phyloP scores from a whole-genome alignment of 768 basidiomycete genomes.

The Sarcodon aspratus region DNA sequence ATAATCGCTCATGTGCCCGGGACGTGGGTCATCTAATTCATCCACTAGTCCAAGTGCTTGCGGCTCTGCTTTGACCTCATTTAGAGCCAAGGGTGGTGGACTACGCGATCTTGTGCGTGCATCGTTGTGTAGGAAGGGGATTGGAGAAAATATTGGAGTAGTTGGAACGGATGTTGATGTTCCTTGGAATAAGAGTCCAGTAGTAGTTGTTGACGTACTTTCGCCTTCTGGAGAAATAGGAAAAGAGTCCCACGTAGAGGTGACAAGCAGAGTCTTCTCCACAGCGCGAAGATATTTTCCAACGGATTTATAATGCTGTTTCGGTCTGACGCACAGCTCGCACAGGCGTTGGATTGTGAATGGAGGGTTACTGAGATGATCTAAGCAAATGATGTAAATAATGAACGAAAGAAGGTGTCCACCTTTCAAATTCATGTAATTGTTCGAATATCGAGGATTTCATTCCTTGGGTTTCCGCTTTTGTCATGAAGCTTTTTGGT shows the following conservation, averaged over 20 bases:
- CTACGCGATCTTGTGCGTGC: conserved; percentile 62
- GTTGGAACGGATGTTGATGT: conserved; percentile 45
- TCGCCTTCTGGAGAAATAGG: conserved; percentile 39
- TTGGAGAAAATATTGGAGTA: conserved; percentile 81
- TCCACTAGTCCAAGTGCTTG: conserved; percentile 71
- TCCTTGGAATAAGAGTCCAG: conserved; percentile 18
- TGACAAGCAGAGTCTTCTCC: conserved; percentile 74
- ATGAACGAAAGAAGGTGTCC: conserved; percentile 13
- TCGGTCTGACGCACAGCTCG: conserved; percentile 65
- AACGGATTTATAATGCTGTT: conserved; percentile 58
- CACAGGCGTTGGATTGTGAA: conserved; percentile 88
- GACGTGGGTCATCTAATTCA: conserved; percentile 75
- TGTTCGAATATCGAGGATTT: conserved; percentile 48
- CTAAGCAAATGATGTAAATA: conserved; percentile 1
- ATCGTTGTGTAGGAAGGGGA: conserved; percentile 79
- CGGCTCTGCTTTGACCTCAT: conserved; percentile 23
- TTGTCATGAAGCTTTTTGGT: conserved; percentile 48
- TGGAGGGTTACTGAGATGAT: conserved; percentile 39
- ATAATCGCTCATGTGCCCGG: conserved; percentile 76
- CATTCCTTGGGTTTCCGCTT: conserved; percentile 45
- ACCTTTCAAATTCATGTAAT: conserved; percentile 71
- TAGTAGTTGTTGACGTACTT: conserved; percentile 20
- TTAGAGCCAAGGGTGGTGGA: conserved; percentile 66
- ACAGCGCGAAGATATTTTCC: conserved; percentile 87
- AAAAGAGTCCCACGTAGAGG: conserved; percentile 68